phyloP scores from a whole-genome alignment of 805 yeast genomes.

The Myxozyma neotropica region DNA sequence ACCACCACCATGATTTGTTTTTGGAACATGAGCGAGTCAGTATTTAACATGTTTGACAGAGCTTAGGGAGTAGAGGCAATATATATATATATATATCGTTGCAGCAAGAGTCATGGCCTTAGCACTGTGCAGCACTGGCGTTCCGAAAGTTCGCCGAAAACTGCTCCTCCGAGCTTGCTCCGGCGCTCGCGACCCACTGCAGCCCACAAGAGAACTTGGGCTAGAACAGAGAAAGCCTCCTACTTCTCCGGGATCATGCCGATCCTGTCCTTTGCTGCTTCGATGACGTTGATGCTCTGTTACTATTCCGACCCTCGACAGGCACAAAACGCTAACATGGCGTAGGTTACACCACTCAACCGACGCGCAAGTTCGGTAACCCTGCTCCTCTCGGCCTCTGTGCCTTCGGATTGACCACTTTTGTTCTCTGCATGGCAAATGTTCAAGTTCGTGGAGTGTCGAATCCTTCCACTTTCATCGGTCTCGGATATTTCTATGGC shows the following conservation, averaged over 20 bases:
- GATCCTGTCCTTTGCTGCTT: background rate
- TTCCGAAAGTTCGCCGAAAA: background rate
- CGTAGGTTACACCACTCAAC: slow-evolving; percentile 37
- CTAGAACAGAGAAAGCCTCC: no score
- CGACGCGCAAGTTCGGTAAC: slow-evolving; percentile 62
- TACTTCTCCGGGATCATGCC: background rate
- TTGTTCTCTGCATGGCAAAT: slow-evolving; percentile 59
- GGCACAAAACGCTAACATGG: background rate
- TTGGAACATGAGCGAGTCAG: no score
- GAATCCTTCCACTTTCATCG: slow-evolving; percentile 57
- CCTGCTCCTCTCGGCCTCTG: slow-evolving; percentile 67
- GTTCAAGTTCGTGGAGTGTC: slow-evolving; percentile 57
- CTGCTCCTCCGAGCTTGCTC: slow-evolving; percentile 2
- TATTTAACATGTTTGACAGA: no score
- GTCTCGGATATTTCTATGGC: slow-evolving; percentile 63
- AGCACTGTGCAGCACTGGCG: no score
- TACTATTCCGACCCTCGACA: no score
- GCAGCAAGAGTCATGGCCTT: no score
- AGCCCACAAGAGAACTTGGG: no score
- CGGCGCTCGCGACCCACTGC: background rate
- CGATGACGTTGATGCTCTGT: background rate
- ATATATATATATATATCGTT: no score
- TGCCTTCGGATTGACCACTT: slow-evolving; percentile 65
- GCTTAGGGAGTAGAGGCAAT: no score
- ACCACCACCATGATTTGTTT: no score